phyloP scores from a whole-genome alignment of 2,329 filamentous ascomycete species.

The Alternaria sp. region DNA sequence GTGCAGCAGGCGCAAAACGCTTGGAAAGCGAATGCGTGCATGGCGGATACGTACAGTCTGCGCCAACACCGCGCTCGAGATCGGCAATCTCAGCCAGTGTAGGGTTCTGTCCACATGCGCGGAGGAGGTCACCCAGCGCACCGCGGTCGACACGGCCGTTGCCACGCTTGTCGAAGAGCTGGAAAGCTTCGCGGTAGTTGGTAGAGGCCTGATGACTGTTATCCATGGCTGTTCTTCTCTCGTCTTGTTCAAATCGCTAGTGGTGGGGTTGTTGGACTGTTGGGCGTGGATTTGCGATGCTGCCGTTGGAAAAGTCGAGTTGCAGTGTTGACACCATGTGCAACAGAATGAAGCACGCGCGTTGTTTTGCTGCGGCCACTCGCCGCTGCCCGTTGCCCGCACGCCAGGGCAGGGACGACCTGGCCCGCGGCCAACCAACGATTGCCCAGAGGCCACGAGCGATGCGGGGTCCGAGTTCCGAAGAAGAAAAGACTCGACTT shows the following conservation, averaged over 20 bases:
- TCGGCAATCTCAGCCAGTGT: slow-evolving; percentile 92
- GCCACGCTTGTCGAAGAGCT: slow-evolving; percentile 99
- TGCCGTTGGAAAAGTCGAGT: not conserved
- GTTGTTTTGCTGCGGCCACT: slow-evolving; percentile 19
- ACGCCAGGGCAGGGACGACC: slow-evolving; percentile 23
- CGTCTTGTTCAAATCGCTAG: slow-evolving; percentile 13
- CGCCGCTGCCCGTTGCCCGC: slow-evolving; percentile 15
- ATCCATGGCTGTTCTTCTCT: slow-evolving; percentile 41
- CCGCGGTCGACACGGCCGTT: slow-evolving; percentile 89
- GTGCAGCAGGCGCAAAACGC: not conserved
- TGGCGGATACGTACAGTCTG: slow-evolving; percentile 78
- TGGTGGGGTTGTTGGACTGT: slow-evolving; percentile 5
- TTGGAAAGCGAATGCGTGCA: not conserved
- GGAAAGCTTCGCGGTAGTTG: slow-evolving; percentile 99
- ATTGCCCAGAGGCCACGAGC: slow-evolving; percentile 10
- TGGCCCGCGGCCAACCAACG: slow-evolving; percentile 18
- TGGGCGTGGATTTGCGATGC: slow-evolving; percentile 5
- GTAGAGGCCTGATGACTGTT: slow-evolving; percentile 70
- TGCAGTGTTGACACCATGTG: not conserved
- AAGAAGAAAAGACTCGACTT: slow-evolving; percentile 12
- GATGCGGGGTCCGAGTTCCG: not conserved
- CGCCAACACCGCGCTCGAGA: slow-evolving; percentile 86
- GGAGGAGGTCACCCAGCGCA: slow-evolving; percentile 89
- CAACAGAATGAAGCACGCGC: slow-evolving; percentile 2
- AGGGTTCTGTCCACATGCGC: slow-evolving; percentile 97